Conservation (phyloP, 768 basidiomycete genomes). For the Dioszegia crocea region DNA sequence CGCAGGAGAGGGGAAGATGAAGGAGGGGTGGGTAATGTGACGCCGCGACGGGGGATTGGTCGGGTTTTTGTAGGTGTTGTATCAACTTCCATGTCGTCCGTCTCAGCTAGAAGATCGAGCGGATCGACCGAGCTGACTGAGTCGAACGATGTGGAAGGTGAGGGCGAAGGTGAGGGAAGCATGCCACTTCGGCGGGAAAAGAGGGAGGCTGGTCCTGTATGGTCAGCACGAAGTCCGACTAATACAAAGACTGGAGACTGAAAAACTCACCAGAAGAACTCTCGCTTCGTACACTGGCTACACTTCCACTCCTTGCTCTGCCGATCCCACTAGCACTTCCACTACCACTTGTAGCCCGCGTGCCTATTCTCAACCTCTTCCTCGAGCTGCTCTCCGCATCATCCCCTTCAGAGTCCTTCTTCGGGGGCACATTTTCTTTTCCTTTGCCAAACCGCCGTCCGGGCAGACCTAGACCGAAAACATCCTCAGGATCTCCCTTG, state of each 20-base stretch:
- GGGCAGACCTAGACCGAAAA: slow-evolving; percentile 1
- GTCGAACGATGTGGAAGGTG: slow-evolving; percentile 18
- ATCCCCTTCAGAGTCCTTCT: slow-evolving; percentile 29
- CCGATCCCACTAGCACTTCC: background rate
- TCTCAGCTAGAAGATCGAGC: background rate
- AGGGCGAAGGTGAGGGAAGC: slow-evolving; percentile 33
- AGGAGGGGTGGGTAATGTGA: slow-evolving; percentile 31
- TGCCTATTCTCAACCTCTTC: slow-evolving; percentile 28
- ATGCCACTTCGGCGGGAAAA: slow-evolving; percentile 8
- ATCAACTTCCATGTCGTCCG: slow-evolving; percentile 22
- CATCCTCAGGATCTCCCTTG: slow-evolving; percentile 26
- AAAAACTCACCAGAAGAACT: slow-evolving; percentile 26
- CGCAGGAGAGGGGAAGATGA: slow-evolving; percentile 25
- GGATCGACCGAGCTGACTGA: slow-evolving; percentile 8
- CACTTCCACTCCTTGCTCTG: slow-evolving; percentile 38
- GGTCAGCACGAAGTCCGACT: slow-evolving; percentile 17
- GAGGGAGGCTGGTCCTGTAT: slow-evolving; percentile 20
- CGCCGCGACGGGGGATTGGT: slow-evolving; percentile 2
- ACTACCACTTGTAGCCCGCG: slow-evolving; percentile 11
- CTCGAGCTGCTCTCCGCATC: slow-evolving; percentile 16
- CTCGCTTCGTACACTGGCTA: slow-evolving; percentile 38
- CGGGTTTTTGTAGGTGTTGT: slow-evolving; percentile 36
- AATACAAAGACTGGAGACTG: background rate
- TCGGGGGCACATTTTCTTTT: slow-evolving; percentile 45
- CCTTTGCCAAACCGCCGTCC: slow-evolving; percentile 28